Base-by-base conservation (phyloP, 1,284 basidiomycete species). In the Ustilago vetiveriae region DNA sequence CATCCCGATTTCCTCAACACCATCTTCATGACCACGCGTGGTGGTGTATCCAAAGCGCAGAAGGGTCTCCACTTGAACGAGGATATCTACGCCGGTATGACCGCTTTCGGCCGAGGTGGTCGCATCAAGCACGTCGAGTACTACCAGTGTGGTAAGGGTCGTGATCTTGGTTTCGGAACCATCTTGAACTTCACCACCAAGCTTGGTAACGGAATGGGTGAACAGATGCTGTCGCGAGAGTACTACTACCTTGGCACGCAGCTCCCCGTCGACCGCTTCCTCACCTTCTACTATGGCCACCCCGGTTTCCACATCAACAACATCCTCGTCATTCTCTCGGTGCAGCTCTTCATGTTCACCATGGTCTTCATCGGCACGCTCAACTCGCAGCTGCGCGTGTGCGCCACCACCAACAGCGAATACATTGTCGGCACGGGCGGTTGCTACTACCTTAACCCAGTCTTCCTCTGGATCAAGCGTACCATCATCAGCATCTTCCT, bases 281-380 rank as follows among this genome's bases (percentile, higher is more conserved):
- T 98, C 82, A 98, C 95, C 49, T 98, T 98, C 87, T 98, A 98
- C 86, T 98, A 98, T 82, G 95, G 92, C 46, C 95, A 98, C 84
- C 95, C 96, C 46, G 96, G 95, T 70, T 99, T 99, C 90, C 94
- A 98, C 83, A 94, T 98, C 85, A 98, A 99, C 87, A 99, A 99
- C 84, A 98, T 98, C 86, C 86, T 98, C 80, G 80, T 82, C 71
- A 82, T 82, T 55, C 55, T 81, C 23, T 77, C 78, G 41, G 79
- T 82, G 40, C 80, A 80, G 63, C 64, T 81, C 49, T 81, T 82
- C 75, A 80, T 82, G 77, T 77, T 78, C 62, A 67, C 80, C 57
- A 75, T 82, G 60, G 72, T 82, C 48, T 82, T 80, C 62, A 75
- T 82, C 53, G 80, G 80, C 43, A 76, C 79, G 42, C 72, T 82